Evolutionary conservation across 176 grass and related monocot genomes (phyloP).

Genomic region (Carex cristatella): DNA sequence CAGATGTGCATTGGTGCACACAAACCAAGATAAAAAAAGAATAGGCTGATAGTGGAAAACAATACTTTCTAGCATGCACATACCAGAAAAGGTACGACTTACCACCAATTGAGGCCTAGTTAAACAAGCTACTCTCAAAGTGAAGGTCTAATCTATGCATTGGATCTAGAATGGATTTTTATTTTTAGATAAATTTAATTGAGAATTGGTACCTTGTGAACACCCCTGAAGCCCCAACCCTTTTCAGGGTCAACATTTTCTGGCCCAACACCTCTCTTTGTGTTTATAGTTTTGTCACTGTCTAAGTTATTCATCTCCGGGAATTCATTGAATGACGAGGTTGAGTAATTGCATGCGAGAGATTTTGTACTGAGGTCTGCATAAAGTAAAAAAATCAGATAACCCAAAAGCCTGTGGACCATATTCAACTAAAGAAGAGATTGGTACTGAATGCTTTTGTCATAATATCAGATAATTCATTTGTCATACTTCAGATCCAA

Average conservation of each 20-base stretch:
- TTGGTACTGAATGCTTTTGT: background rate
- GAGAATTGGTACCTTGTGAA: constrained; percentile 53
- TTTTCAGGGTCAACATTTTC: constrained; percentile 50
- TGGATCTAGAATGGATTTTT: background rate
- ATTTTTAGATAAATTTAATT: background rate
- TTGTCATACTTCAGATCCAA: background rate
- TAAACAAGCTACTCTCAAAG: background rate
- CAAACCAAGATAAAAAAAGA: background rate
- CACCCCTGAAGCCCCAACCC: constrained; percentile 73
- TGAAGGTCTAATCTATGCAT: background rate
- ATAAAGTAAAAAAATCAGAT: constrained; percentile 9
- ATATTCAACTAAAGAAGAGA: background rate
- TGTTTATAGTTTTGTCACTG: constrained; percentile 10
- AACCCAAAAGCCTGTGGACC: background rate
- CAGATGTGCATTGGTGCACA: background rate
- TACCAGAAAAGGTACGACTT: background rate
- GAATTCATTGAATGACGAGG: constrained; percentile 41
- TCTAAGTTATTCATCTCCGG: constrained; percentile 40
- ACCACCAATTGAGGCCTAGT: background rate
- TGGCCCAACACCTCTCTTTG: constrained; percentile 19
- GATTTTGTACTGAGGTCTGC: constrained; percentile 42
- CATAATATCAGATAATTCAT: constrained; percentile 11
- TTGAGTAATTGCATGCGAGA: constrained; percentile 49
- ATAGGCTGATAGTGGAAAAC: background rate
- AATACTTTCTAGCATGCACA: background rate